phyloP scores from a whole-genome alignment of 2,329 filamentous ascomycete genomes.

The Aspergillus sp. region DNA sequence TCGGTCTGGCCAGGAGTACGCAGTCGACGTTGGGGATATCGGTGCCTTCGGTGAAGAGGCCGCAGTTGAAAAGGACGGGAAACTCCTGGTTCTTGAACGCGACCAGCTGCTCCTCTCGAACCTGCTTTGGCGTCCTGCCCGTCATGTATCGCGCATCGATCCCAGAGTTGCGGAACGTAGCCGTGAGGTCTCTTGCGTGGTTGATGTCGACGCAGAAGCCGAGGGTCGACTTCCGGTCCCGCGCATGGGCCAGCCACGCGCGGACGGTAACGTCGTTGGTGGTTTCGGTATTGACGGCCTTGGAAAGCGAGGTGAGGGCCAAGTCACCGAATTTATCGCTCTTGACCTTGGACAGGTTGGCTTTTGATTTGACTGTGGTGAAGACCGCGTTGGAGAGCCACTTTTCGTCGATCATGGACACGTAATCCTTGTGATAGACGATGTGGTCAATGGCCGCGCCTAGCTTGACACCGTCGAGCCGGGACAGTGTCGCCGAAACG shows the following conservation, averaged over 20 bases:
- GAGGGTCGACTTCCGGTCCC: conserved; percentile 68
- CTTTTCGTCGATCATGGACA: conserved; percentile 76
- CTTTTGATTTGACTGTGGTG: conserved; percentile 78
- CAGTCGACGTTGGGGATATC: conserved; percentile 98
- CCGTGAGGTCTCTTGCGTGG: conserved; percentile 67
- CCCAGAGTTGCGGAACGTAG: conserved; percentile 65
- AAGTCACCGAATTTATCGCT: conserved; percentile 66
- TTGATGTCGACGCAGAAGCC: conserved; percentile 88
- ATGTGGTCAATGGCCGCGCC: conserved; percentile 87
- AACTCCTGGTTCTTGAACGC: conserved; percentile 69
- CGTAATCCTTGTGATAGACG: conserved; percentile 82
- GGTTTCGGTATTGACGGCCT: conserved; percentile 68
- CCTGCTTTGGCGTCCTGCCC: conserved; percentile 61
- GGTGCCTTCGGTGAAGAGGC: conserved; percentile 93
- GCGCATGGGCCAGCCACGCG: conserved; percentile 72
- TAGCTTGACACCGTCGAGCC: conserved; percentile 74
- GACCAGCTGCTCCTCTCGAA: conserved; percentile 61
- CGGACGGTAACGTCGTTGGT: conserved; percentile 78
- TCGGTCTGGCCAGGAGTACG: conserved; percentile 76
- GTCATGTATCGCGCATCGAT: conserved; percentile 84
- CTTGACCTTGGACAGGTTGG: conserved; percentile 65
- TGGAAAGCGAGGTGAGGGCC: conserved; percentile 63
- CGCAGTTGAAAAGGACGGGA: conserved; percentile 86
- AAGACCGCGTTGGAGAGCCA: conserved; percentile 91
- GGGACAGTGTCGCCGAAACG: conserved; percentile 72